A percentile compares a stretch with the other conserved stretches of the same genome.
Evolutionary conservation across 1,139 yeast genomes (phyloP).

Genomic region (Nadsonia commutata): DNA sequence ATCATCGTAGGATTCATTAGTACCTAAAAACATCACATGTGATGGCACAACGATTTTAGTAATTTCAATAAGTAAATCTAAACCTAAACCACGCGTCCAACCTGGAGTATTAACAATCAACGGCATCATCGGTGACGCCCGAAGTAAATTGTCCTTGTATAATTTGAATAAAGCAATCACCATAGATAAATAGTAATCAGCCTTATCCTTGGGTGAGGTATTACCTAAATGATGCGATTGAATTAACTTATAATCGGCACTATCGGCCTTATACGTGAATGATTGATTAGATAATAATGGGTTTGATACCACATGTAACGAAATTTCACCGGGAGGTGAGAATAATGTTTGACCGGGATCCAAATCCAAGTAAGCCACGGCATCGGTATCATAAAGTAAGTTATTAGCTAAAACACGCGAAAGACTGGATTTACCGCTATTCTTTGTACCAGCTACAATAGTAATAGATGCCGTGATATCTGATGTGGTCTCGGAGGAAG

Average conservation of each 20-base stretch:
- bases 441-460: slow-evolving; percentile 4
- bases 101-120: slow-evolving; percentile 77
- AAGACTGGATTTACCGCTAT: slow-evolving; percentile 4
- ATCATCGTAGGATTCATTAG: slow-evolving; percentile 15
- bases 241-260: slow-evolving; percentile 13
- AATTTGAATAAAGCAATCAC: slow-evolving; percentile 30
- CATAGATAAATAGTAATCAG: slow-evolving; percentile 37
- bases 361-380: slow-evolving; percentile 40
- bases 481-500: background rate
- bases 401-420: slow-evolving; percentile 1
- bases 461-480: background rate
- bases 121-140: slow-evolving; percentile 19
- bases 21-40: slow-evolving; percentile 35
- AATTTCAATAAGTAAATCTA: slow-evolving; percentile 42
- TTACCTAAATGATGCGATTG: slow-evolving; percentile 49
- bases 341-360: slow-evolving; percentile 91
- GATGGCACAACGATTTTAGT: slow-evolving; percentile 38
- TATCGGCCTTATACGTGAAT: slow-evolving; percentile 19
- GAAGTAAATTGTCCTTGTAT: slow-evolving; percentile 18
- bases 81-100: slow-evolving; percentile 85
- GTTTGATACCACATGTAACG: slow-evolving; percentile 23
- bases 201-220: slow-evolving; percentile 57
- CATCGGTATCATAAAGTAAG: background rate
- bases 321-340: slow-evolving; percentile 55
- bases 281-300: slow-evolving; percentile 21